Percentiles rank a stretch among this genome's conserved stretches.
phyloP scores from a whole-genome alignment of 164 flowering plant species.

The Pachysandra terminalis region DNA sequence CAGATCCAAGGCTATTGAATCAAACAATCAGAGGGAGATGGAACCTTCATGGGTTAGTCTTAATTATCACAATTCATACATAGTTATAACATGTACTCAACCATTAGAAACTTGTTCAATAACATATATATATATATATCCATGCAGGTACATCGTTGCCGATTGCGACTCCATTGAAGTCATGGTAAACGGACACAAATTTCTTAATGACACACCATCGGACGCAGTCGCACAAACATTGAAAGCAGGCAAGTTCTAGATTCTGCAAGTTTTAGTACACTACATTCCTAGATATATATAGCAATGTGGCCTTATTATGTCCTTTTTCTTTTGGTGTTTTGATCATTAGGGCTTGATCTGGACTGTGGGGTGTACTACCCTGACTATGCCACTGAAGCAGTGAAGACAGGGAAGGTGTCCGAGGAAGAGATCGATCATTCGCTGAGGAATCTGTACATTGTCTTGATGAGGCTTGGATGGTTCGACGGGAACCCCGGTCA shows the following conservation, averaged over 20 bases:
- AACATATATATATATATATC: no score
- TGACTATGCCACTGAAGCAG: not conserved
- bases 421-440: slow-evolving; percentile 1
- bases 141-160: slow-evolving; percentile 18
- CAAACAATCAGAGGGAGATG: not conserved
- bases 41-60: not conserved
- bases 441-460: not conserved
- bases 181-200: slow-evolving; percentile 21
- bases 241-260: slow-evolving; percentile 18
- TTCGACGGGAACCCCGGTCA: slow-evolving; percentile 14
- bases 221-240: slow-evolving; percentile 20
- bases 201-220: slow-evolving; percentile 3
- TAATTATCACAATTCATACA: no score
- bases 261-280: not conserved
- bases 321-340: not conserved
- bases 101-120: no score
- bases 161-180: slow-evolving; percentile 31
- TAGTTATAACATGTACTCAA: no score
- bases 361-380: slow-evolving; percentile 9
- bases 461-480: slow-evolving; percentile 13
- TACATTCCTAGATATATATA: not conserved
- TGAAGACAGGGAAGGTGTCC: slow-evolving; percentile 1
- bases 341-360: slow-evolving; percentile 4
- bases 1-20: slow-evolving; percentile 12
- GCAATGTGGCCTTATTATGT: not conserved